Percentiles rank a stretch among this genome's conserved stretches.
These are phyloP conservation scores for Venturia asperata DNA, from an alignment of 2,329 filamentous ascomycete species.

Conservation along the genomic window DNA sequence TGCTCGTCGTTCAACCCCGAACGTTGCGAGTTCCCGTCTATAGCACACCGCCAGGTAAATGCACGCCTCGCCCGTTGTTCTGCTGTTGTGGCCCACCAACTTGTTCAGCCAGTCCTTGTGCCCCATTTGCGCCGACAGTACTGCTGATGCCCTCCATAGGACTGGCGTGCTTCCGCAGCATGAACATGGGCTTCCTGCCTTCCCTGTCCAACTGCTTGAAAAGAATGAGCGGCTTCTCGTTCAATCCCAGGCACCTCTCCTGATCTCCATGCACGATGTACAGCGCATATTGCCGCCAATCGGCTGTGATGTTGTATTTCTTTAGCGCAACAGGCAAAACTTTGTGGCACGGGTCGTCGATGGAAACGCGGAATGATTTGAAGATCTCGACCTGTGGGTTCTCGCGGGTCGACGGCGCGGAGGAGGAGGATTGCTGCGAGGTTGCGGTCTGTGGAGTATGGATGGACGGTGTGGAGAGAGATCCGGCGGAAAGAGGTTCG, in stretches of 20 bases:
- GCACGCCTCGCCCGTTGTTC: conserved; percentile 13
- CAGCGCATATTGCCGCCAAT: conserved; percentile 93
- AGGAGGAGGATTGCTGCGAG: conserved; percentile 16
- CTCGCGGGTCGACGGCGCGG: conserved; percentile 22
- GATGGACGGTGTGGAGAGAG: conserved; percentile 6
- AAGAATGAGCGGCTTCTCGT: conserved; percentile 88
- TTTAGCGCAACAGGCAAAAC: conserved; percentile 91
- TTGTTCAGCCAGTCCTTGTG: conserved; percentile 11
- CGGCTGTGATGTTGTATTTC: conserved; percentile 97
- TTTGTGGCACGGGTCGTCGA: conserved; percentile 97
- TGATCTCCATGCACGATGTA: conserved; percentile 99
- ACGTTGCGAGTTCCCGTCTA: not conserved
- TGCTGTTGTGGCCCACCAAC: not conserved
- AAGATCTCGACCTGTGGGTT: conserved; percentile 78
- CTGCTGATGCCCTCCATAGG: conserved; percentile 37
- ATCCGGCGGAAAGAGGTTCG: conserved; percentile 9
- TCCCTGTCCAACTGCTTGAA: conserved; percentile 98
- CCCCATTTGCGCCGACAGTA: conserved; percentile 14
- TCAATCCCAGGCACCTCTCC: conserved; percentile 82
- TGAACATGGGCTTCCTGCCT: conserved; percentile 98
- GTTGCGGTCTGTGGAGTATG: conserved; percentile 6
- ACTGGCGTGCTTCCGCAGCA: conserved; percentile 68
- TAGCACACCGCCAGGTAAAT: conserved; percentile 18
- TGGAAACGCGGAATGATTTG: conserved; percentile 95
- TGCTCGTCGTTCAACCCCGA: not conserved